Evolutionary conservation across 139 green algal species (phyloP), one percentile per base, ranked within the genome.

Genomic region (Closterium sp.): DNA sequence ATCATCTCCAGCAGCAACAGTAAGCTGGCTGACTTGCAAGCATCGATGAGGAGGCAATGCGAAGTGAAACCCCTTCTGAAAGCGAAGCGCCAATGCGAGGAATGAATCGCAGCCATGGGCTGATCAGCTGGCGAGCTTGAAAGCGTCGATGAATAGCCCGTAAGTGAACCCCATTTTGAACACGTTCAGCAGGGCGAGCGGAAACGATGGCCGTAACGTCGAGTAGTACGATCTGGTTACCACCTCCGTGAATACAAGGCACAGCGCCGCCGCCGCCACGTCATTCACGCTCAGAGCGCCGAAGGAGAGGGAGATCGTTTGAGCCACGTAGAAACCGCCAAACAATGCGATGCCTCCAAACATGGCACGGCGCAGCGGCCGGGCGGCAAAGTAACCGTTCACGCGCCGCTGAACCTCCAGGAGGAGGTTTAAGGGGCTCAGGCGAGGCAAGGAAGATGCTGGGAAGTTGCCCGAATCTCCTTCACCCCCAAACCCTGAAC

Each of bases 91-190:
- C n/a, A n/a, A n/a, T n/a, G n/a, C n/a, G n/a, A n/a, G n/a, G n/a
- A n/a, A n/a, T n/a, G n/a, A n/a, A n/a, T n/a, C n/a, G n/a, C n/a
- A n/a, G n/a, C n/a, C n/a, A n/a, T n/a, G n/a, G n/a, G n/a, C n/a
- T n/a, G n/a, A 92, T 92, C 81, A 92, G 89, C 89, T 92, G 30
- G 90, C 88, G 4, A 93, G 91, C 38, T 93, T 93, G 91, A 93
- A 93, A 12, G 91, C 91, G 35, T 93, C 87, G 16, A 93, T 89
- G 34, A 93, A 93, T 4, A 93, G 36, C 25, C 91, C 91, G 4
- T 91, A 93, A 10, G 87, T 93, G 91, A 93, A 92, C 8, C 91
- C 91, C 34, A 93, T 88, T 0, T 92, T 93, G 88, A 93, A 92
- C 10, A 43, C 76, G 84, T 93, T 93, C 21, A 93, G 87, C 21